A percentile compares a stretch with the other conserved stretches of the same genome.
These are phyloP conservation scores for Juncus effusus DNA, from an alignment of 176 grass and related monocot species.

Conservation along the genomic window DNA sequence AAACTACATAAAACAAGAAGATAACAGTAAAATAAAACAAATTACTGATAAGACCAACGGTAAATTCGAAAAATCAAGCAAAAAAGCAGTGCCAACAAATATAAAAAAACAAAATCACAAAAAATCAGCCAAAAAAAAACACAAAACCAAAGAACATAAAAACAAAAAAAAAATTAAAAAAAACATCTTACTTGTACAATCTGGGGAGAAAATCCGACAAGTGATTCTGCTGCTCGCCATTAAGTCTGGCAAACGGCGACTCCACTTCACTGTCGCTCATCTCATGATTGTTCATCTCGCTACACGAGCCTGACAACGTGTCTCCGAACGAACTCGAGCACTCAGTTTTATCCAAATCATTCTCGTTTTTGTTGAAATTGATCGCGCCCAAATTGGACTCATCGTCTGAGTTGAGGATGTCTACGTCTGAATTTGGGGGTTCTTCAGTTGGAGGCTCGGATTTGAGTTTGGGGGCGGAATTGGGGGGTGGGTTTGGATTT, in stretches of 20 bases:
- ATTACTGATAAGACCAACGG: no score
- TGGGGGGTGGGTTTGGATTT: constrained; percentile 19
- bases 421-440: constrained; percentile 24
- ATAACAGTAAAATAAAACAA: no score
- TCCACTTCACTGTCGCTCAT: constrained; percentile 78
- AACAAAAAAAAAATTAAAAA: background rate
- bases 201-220: constrained; percentile 45
- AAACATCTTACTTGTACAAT: constrained; percentile 65
- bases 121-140: no score
- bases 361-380: constrained; percentile 19
- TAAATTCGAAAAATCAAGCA: no score
- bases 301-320: constrained; percentile 62
- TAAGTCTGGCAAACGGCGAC: constrained; percentile 51
- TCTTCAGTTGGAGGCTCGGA: constrained; percentile 17
- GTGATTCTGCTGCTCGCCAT: constrained; percentile 37
- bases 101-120: no score
- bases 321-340: constrained; percentile 92
- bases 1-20: no score
- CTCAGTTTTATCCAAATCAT: constrained; percentile 67
- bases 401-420: constrained; percentile 21
- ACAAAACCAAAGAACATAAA: background rate
- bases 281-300: constrained; percentile 52
- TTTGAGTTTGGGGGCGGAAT: constrained; percentile 24
- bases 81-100: no score
- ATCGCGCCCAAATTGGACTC: background rate